Evolutionary conservation across 495 filamentous ascomycete genomes (phyloP).

Genomic region (Penicillium lagena): DNA sequence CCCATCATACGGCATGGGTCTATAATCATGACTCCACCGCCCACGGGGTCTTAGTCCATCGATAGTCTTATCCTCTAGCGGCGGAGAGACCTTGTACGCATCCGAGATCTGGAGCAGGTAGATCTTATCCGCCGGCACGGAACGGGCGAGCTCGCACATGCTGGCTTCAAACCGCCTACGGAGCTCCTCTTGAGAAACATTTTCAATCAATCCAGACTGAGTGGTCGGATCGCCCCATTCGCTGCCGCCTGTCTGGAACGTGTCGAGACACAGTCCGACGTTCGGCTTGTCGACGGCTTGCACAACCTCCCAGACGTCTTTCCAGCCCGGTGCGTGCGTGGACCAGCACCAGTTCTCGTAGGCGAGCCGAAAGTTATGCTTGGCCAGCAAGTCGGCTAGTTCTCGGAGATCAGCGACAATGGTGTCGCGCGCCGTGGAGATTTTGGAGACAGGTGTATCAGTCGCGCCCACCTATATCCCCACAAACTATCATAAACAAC

Average conservation of each 20-base stretch:
- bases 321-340: constrained; percentile 63
- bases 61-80: constrained; percentile 39
- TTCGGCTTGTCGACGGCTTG: constrained; percentile 54
- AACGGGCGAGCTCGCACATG: constrained; percentile 45
- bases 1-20: constrained; percentile 64
- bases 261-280: constrained; percentile 73
- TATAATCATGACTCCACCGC: constrained; percentile 65
- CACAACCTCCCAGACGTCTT: constrained; percentile 61
- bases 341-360: constrained; percentile 90
- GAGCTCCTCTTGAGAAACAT: constrained; percentile 32
- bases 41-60: constrained; percentile 50
- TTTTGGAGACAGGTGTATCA: constrained; percentile 48
- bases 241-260: constrained; percentile 69
- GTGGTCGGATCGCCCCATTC: constrained; percentile 76
- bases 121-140: constrained; percentile 64
- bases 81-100: constrained; percentile 57
- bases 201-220: constrained; percentile 50
- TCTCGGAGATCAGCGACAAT: constrained; percentile 57
- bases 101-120: constrained; percentile 73
- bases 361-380: constrained; percentile 52
- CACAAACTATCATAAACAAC: too few relatives aligned
- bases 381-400: constrained; percentile 57
- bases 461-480: constrained; percentile 57
- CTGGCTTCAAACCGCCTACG: constrained; percentile 43
- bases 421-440: constrained; percentile 37